Evolutionary conservation across 75 land plant genomes (phyloP), one percentile per base, ranked within the genome.

Genomic region (Cryptomeria japonica): DNA sequence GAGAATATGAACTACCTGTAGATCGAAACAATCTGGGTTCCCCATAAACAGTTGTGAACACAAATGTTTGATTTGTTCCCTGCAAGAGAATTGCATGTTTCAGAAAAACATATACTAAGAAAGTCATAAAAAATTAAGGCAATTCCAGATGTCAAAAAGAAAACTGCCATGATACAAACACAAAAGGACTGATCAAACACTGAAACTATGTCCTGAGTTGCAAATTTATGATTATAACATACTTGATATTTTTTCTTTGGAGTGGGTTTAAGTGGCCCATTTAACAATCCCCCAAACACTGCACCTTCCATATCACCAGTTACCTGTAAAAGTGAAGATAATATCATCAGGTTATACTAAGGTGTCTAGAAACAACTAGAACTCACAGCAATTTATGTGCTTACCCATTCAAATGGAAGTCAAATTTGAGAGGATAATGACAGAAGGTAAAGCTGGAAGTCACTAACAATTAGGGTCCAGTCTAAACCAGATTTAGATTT

Each of bases 181-280:
- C 46, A 32, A 44, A 5, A 12, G 5, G 70, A 64, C n/a, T 68
- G 12, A 19, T 10, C 68, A 28, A 88, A 76, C 14, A 85, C 87
- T 87, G 41, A 64, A 18, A 55, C 31, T 32, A 39, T 70, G 31
- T 87, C 44, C 36, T 53, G 28, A 86, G 75, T 68, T 39, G 47
- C 46, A 75, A 46, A 34, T 19, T 47, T 15, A 31, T 14, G 8
- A 83, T 64, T 49, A 83, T 72, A 79, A 49, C 84, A 78, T 89
- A 94, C 99, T 92, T 97, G 97, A 89, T 96, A 98, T 93, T 97
- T 97, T 86, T 93, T 93, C 88, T 94, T 98, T 19, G 96, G 89
- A 18, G 97, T 93, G 2, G 99, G 97, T 42, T 91, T 94, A 91
- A 97, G 68, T 22, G 99, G 97, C 77, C 96, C 89, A 42, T 96